A percentile compares a stretch with the other conserved stretches of the same genome.
Conservation (phyloP, 169 alveolate species). For the Plasmodium gonderi region DNA sequence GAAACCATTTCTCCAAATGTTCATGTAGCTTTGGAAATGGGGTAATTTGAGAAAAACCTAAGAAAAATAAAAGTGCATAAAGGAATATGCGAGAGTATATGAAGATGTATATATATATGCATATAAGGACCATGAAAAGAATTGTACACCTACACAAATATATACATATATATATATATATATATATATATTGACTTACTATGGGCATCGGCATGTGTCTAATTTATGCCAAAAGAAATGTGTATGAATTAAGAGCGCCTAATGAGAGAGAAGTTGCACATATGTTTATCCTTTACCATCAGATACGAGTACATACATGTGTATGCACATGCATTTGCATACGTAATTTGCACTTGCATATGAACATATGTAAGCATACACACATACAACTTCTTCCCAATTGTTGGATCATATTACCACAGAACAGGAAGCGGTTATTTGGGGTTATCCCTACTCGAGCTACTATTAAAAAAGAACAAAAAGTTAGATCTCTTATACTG, state of each 20-base stretch:
- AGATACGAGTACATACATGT: background rate
- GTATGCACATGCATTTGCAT: background rate
- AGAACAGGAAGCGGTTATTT: conserved; percentile 68
- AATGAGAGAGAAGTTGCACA: no score
- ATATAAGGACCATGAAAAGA: background rate
- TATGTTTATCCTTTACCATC: no score
- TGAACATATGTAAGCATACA: background rate
- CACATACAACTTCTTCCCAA: background rate
- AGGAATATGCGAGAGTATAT: background rate
- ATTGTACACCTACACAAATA: background rate
- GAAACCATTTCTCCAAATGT: conserved; percentile 29
- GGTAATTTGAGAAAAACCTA: conserved; percentile 33
- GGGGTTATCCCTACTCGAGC: conserved; percentile 21
- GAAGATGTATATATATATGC: background rate
- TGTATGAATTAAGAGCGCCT: no score
- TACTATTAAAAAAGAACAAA: conserved; percentile 34
- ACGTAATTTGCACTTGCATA: background rate
- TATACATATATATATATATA: no score
- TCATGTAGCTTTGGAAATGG: conserved; percentile 51
- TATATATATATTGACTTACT: no score
- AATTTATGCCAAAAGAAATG: no score
- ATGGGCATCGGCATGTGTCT: no score
- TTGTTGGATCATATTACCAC: background rate
- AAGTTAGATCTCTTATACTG: conserved; percentile 34
- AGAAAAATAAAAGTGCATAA: background rate